Evolutionary conservation across 768 basidiomycete genomes (phyloP), one percentile per base, ranked within the genome.

Genomic region (Leccinum disarticulatum): DNA sequence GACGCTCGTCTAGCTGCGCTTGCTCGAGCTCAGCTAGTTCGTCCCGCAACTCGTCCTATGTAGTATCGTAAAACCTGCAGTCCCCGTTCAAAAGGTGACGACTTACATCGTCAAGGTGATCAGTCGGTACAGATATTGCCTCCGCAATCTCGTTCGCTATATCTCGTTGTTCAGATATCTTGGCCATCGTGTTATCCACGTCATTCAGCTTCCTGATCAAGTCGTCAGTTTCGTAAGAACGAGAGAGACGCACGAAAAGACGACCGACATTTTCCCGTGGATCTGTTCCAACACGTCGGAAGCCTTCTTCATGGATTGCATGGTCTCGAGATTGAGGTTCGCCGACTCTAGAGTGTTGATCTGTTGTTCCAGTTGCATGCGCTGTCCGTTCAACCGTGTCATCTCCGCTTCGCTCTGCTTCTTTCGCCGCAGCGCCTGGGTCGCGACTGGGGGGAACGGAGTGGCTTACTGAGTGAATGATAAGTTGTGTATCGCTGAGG

Each of bases 271-370:
- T 69, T 87, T 86, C 49, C 87, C 87, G 66, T 98, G 96, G 56
- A 98, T 97, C 52, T 84, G 82, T 75, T 88, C 89, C 74, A 98
- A 83, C 28, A 90, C 97, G 61, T 88, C 87, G 0, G 94, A 84
- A 38, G 91, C 96, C 74, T 91, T 90, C 89, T 95, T 97, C 92
- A 99, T 97, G 28, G 91, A 95, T 22, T 84, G 80, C 91, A 99
- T 93, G 14, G 95, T 98, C 81, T 98, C 95, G 69, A 91, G 88
- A 73, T 99, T 98, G 75, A 98, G 83, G 78, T 98, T 98, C 48
- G 97, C 97, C 15, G 91, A 93, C 75, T 98, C 97, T 49, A 98
- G 83, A 19, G 96, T 96, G 77, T 95, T 95, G 60, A 98, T 89
- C 78, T 98, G 96, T 74, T 91, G 88, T 78, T 98, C 96, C 31